phyloP scores from a whole-genome alignment of 495 filamentous ascomycete species.

The Neurospora pannonica region DNA sequence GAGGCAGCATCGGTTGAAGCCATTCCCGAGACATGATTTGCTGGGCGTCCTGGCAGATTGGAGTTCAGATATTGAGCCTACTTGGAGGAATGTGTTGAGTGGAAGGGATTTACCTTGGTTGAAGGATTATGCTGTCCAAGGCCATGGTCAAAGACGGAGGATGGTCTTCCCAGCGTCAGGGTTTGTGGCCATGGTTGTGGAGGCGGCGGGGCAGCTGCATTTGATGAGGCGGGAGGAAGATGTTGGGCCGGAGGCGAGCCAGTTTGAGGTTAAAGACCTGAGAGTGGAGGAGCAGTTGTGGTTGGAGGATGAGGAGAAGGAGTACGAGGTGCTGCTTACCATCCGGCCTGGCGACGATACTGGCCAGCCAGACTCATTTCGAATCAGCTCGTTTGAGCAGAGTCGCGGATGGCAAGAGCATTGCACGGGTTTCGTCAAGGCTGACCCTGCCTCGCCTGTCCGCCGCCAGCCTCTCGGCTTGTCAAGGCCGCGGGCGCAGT shows the following conservation, averaged over 20 bases:
- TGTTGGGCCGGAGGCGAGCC: slow-evolving; percentile 14
- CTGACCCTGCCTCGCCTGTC: slow-evolving; percentile 16
- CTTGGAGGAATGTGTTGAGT: slow-evolving; percentile 41
- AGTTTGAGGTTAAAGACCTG: slow-evolving; percentile 16
- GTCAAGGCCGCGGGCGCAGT: slow-evolving; percentile 11
- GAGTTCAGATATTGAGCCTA: slow-evolving; percentile 32
- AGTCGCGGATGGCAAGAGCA: slow-evolving; percentile 23
- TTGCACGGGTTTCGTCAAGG: slow-evolving; percentile 29
- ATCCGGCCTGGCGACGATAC: slow-evolving; percentile 12
- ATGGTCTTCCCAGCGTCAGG: slow-evolving; percentile 39
- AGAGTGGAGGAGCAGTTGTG: slow-evolving; percentile 15
- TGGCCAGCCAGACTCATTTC: slow-evolving; percentile 19
- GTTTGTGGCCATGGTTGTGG: slow-evolving; percentile 39
- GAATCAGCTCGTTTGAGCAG: slow-evolving; percentile 27
- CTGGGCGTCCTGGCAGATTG: slow-evolving; percentile 35
- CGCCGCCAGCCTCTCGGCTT: background rate
- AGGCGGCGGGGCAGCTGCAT: slow-evolving; percentile 24
- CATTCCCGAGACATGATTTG: slow-evolving; percentile 37
- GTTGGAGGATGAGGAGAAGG: slow-evolving; percentile 13
- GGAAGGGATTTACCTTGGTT: slow-evolving; percentile 40
- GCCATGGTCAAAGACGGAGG: background rate
- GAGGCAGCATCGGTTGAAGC: slow-evolving; percentile 37
- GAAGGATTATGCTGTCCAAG: slow-evolving; percentile 34
- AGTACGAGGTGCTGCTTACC: slow-evolving; percentile 20
- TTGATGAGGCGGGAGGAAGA: slow-evolving; percentile 3